phyloP scores from a whole-genome alignment of 2,329 filamentous ascomycete species.

The Penicillium sp. region DNA sequence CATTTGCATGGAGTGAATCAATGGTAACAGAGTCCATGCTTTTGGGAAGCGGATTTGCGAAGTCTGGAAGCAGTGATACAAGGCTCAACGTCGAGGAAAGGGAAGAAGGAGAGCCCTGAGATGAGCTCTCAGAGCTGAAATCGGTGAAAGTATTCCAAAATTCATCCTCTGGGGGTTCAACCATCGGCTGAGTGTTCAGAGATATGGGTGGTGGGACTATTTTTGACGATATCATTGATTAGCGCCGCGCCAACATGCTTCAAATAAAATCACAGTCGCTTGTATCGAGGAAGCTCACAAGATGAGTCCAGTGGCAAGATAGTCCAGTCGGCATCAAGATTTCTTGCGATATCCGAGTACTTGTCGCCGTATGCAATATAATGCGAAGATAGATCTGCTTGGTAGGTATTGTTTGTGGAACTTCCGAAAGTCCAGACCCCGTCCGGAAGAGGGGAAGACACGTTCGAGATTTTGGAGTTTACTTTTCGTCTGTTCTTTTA shows the following conservation, averaged over 20 bases:
- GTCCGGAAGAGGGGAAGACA: not conserved
- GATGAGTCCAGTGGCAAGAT: not conserved
- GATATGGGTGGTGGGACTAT: not conserved
- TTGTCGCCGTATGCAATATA: not conserved
- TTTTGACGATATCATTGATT: not conserved
- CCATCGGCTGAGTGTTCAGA: not conserved
- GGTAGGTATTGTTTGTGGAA: not conserved
- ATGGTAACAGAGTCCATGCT: slow-evolving; percentile 9
- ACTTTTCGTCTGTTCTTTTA: not conserved
- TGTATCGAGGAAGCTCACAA: not conserved
- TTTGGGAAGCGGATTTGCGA: slow-evolving; percentile 14
- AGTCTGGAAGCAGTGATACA: slow-evolving; percentile 7
- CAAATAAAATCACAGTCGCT: not conserved
- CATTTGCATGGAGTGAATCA: slow-evolving; percentile 71
- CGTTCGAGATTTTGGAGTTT: not conserved
- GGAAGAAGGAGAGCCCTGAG: not conserved
- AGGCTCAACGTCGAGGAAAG: not conserved
- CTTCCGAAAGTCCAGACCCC: not conserved
- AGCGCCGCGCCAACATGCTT: not conserved
- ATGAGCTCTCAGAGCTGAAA: slow-evolving; percentile 2
- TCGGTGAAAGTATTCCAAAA: slow-evolving; percentile 15
- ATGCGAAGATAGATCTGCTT: not conserved
- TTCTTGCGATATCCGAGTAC: not conserved
- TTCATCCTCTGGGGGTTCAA: not conserved
- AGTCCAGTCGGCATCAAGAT: not conserved